Conservation (phyloP, 257 asterid genomes). For the Petunia secreta region DNA sequence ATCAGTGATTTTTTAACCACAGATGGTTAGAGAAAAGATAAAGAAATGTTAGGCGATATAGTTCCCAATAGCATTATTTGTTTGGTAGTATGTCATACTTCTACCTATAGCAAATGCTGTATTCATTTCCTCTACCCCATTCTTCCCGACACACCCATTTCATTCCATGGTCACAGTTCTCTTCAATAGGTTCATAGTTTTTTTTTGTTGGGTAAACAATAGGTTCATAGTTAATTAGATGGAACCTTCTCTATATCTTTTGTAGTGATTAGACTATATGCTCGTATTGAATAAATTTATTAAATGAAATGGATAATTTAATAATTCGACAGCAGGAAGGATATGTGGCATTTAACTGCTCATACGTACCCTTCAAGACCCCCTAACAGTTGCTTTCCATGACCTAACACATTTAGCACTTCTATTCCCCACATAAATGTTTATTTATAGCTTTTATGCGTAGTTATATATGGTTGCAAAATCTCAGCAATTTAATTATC, state of each 20-base stretch:
- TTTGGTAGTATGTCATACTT: constrained; percentile 18
- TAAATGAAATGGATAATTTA: not conserved
- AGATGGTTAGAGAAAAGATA: not conserved
- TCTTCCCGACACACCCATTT: constrained; percentile 2
- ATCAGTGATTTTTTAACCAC: too few species aligned
- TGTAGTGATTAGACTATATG: not conserved
- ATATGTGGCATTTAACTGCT: not conserved
- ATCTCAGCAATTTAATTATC: constrained; percentile 8
- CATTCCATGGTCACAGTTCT: too few species aligned
- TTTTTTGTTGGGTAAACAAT: too few species aligned
- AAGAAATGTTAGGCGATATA: not conserved
- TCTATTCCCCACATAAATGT: constrained; percentile 19
- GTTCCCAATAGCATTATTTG: constrained; percentile 1
- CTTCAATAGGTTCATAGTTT: not conserved
- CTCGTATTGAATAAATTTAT: not conserved
- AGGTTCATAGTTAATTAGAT: not conserved
- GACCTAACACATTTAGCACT: constrained; percentile 14
- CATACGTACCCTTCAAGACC: not conserved
- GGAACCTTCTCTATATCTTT: not conserved
- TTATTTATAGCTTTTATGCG: not conserved
- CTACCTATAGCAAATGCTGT: not conserved
- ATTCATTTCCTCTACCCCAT: not conserved
- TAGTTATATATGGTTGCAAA: constrained; percentile 11
- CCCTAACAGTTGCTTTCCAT: not conserved
- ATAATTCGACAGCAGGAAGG: not conserved